Base-by-base conservation (phyloP, 371 early-diverging fungal genomes). In the Coemansia sp. region DNA sequence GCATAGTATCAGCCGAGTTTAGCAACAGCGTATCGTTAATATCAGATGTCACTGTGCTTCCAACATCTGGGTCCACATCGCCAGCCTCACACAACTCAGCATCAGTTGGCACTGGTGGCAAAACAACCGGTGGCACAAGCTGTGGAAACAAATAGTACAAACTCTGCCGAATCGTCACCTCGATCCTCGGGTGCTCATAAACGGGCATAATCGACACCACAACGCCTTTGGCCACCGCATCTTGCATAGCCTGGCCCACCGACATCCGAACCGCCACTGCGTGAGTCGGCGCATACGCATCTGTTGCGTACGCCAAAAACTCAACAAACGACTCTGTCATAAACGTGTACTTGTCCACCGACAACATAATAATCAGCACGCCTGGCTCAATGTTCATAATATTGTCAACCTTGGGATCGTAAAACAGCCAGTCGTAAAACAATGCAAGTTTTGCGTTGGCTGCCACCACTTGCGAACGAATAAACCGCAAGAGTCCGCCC, bases 341-440 rank as follows among this genome's bases (percentile, higher is more conserved):
- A 56, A 84, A 84, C 5, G 89, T 83, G 64, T 91, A 88, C 48
- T 85, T 67, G 53, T 90, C 89, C 2, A 87, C 80, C 0, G 92
- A 91, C 39, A 86, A 72, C 58, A 90, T 88, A 84, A 91, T 87
- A 1, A 91, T 77, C 11, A 91, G 79, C 80, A 90, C 87, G 1
- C 88, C 88, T 0, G 92, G 92, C 67, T 91, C 92, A 82, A 83
- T 64, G 59, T 86, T 87, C 93, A 93, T 93, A 62, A 93, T 88
- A 64, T 84, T 90, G 61, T 92, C 92, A 14, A 62, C 75, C 11
- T 30, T 14, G 7, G 87, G 84, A 26, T 87, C 82, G 68, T 86
- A 93, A 64, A 89, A 90, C n/a, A 93, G 73, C 91, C 91, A 93
- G 71, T 93, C 93, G 52, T 83, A 91, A 54, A 91, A 86, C 23